Evolutionary conservation across 805 yeast genomes (phyloP), one percentile per base, ranked within the genome.

Genomic region (Dipodascus geniculatus): DNA sequence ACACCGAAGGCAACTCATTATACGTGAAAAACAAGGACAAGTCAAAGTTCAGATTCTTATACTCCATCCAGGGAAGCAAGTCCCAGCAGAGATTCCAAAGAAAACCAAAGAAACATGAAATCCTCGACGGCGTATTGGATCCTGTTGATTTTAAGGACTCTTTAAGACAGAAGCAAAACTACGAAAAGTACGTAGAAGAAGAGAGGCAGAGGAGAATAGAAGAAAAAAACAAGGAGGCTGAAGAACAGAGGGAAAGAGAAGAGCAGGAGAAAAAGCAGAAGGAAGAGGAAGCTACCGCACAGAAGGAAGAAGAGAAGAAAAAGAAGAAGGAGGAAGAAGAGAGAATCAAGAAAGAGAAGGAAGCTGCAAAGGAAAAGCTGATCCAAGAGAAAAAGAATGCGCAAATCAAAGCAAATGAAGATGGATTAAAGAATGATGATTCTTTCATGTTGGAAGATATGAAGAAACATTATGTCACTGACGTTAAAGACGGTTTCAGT

Each of bases 181-280:
- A 38, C 44, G 44, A 38, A 38, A 38, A 38, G 20, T 6, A 8
- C 4, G 17, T 8, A 48, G 60, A 57, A 33, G 62, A 63, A 33
- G 48, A 54, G 44, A 56, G 54, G 51, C 48, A 54, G 19, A 49
- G 54, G 42, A 55, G 61, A 23, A 38, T 6, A 17, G 44, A 38
- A 38, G 44, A 38, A 38, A 22, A 22, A 22, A 16, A 11, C 47
- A 58, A 57, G 31, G 62, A 63, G 28, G 48, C 52, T 47, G 56
- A 53, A 51, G 51, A 54, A 19, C 48, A 55, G 35, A 54, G 60
- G 23, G 33, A 53, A 2, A 58, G 52, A 50, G 22, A 51, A 19
- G 33, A 17, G 33, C 23, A 3, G 11, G 53, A 57, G 47, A 54
- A 50, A 49, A 35, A 48, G 33, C 20, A 48, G 52, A 23, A 23